Percentiles rank a stretch among this genome's conserved stretches.
Evolutionary conservation across 768 basidiomycete species (phyloP).

Genomic region (Chalciporus pseudorubinellus): DNA sequence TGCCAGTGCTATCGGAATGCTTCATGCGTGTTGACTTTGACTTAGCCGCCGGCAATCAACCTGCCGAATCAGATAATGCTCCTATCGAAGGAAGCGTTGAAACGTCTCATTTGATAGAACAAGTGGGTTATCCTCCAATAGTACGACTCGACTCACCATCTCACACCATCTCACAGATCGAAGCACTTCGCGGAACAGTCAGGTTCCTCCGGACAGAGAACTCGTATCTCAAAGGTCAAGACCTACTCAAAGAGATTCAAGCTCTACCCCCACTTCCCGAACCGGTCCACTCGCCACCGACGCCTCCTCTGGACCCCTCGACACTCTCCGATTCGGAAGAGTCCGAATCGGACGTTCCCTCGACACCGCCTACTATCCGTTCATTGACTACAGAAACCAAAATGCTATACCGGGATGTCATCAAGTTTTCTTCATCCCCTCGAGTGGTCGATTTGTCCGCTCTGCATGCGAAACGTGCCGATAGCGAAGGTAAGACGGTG

Average conservation of each 20-base stretch:
- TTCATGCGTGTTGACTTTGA: not conserved
- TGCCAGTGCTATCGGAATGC: not conserved
- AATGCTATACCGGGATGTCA: conserved; percentile 83
- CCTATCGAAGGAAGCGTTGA: conserved; percentile 80
- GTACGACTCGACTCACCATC: not conserved
- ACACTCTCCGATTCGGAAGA: conserved; percentile 65
- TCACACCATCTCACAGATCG: conserved; percentile 53
- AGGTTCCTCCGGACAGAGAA: conserved; percentile 94
- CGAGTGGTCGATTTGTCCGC: conserved; percentile 82
- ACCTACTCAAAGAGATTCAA: conserved; percentile 81
- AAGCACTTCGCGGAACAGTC: conserved; percentile 86
- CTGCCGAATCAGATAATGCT: conserved; percentile 56
- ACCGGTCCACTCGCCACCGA: conserved; percentile 47
- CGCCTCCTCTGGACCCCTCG: conserved; percentile 68
- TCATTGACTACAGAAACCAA: conserved; percentile 81
- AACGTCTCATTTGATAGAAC: conserved; percentile 84
- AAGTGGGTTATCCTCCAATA: conserved; percentile 45
- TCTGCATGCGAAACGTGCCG: conserved; percentile 50
- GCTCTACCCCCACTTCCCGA: conserved; percentile 64
- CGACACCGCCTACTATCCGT: conserved; percentile 52
- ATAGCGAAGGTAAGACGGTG: conserved; percentile 42
- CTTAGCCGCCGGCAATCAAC: conserved; percentile 47
- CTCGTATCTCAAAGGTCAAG: conserved; percentile 89
- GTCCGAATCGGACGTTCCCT: conserved; percentile 48
- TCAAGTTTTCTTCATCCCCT: conserved; percentile 78